A percentile compares a stretch with the other conserved stretches of the same genome.
These are phyloP conservation scores for Conoideocrella luteorostrata DNA, from an alignment of 2,329 filamentous ascomycete genomes.

Conservation along the genomic window DNA sequence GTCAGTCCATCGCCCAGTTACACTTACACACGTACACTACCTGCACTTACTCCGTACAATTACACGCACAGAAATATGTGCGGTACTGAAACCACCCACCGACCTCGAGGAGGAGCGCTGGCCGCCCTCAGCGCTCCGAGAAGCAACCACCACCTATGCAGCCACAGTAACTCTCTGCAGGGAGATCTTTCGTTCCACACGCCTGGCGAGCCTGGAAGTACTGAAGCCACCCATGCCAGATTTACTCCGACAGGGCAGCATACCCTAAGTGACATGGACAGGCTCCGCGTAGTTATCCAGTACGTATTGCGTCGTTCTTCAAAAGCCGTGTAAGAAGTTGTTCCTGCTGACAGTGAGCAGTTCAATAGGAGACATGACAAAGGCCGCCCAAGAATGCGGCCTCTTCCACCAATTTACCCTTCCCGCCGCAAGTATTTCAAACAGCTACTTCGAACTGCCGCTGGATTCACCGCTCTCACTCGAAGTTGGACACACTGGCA, in stretches of 20 bases:
- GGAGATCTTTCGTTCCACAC: constrained; percentile 40
- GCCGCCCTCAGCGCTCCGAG: constrained; percentile 32
- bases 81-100: constrained; percentile 33
- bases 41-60: too few species aligned
- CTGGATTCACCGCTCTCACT: constrained; percentile 34
- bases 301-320: too few species aligned
- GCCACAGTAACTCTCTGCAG: constrained; percentile 10
- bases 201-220: constrained; percentile 29
- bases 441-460: constrained; percentile 25
- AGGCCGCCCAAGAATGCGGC: constrained; percentile 33
- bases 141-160: too few species aligned
- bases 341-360: constrained; percentile 18
- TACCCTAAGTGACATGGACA: constrained; percentile 11
- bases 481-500: constrained; percentile 37
- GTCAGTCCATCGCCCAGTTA: too few species aligned
- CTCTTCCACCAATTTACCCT: constrained; percentile 33
- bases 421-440: constrained; percentile 8
- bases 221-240: constrained; percentile 35
- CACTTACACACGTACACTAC: too few species aligned
- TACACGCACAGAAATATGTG: too few species aligned
- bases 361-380: constrained; percentile 37
- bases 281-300: constrained; percentile 38
- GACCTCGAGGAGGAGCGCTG: constrained; percentile 39
- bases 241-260: constrained; percentile 26
- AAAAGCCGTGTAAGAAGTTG: too few species aligned